These are phyloP conservation scores for Colletotrichum sojae DNA, from an alignment of 2,329 filamentous ascomycete genomes.

Conservation along the genomic window DNA sequence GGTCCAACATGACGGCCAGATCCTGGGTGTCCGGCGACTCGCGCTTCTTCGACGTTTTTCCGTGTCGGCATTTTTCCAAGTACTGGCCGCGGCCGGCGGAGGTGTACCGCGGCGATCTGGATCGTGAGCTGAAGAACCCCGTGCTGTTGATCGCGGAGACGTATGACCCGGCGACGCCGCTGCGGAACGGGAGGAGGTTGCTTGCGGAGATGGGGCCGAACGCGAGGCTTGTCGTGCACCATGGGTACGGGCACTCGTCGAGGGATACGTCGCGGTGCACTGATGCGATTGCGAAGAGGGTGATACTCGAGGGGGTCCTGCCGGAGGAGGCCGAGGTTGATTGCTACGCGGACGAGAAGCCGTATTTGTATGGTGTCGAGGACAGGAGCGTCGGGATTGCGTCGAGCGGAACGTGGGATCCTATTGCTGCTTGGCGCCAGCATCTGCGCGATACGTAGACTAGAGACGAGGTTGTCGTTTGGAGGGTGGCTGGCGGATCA, in stretches of 20 bases:
- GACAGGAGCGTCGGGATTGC: neutral
- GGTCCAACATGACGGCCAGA: conserved; percentile 61
- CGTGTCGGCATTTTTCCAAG: conserved; percentile 60
- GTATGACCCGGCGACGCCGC: conserved; percentile 65
- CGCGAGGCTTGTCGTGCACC: conserved; percentile 63
- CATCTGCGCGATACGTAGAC: neutral
- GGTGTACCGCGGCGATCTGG: conserved; percentile 62
- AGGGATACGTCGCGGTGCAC: conserved; percentile 62
- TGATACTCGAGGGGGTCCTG: conserved; percentile 57
- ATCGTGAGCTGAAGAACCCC: conserved; percentile 58
- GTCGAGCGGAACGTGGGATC: conserved; percentile 3
- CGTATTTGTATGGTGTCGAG: conserved; percentile 58
- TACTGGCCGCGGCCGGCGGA: conserved; percentile 63
- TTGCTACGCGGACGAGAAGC: conserved; percentile 64
- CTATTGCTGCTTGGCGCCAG: conserved; percentile 19
- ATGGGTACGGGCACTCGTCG: conserved; percentile 65
- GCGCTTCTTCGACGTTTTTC: conserved; percentile 60
- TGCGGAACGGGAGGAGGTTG: conserved; percentile 62
- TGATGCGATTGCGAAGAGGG: conserved; percentile 55
- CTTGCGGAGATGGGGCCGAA: conserved; percentile 62
- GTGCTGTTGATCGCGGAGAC: conserved; percentile 64
- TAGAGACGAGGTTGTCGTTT: too few species aligned
- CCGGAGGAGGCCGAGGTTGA: conserved; percentile 58
- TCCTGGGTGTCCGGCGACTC: conserved; percentile 64
- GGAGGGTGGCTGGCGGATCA: too few species aligned